Evolutionary conservation across 2,329 filamentous ascomycete genomes (phyloP), one percentile per base, ranked within the genome.

Genomic region (Phoma herbarum): DNA sequence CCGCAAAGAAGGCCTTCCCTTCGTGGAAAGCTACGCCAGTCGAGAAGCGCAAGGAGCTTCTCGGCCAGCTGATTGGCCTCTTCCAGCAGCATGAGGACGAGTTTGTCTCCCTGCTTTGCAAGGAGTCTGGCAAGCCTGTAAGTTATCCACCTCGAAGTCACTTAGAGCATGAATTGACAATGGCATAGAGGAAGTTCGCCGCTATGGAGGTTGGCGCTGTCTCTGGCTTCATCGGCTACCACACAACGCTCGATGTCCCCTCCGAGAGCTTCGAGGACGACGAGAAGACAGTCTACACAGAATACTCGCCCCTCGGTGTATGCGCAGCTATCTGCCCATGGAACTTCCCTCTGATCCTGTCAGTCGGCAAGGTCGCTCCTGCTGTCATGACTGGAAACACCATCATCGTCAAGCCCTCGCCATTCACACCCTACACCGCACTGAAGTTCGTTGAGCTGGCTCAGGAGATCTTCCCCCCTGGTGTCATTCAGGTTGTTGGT

Each of bases 371-470:
- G 72, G 77, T 89, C 25, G 82, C 80, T 1, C 83, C 85, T 0
- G 84, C 84, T 2, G 68, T 89, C 0, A 61, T 88, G 33, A 85
- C 86, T 0, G 85, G 85, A 10, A 86, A 86, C 61, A 73, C 76
- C 14, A 74, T 87, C 41, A 85, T 87, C 49, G 71, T 86, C 60
- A 87, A 87, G 73, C 84, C 84, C 2, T 86, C 83, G 41, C 81
- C 71, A 60, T 86, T 83, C 70, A 86, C 85, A 0, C 85, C 85
- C 6, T 88, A 87, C 72, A 81, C 79, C 2, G 77, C 78, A 4
- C 77, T 90, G 37, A 89, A 90, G 73, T 68, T 87, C n/a, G 83
- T 80, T 12, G 86, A 89, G 72, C 70, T 90, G 2, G 85, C 81
- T 0, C 80, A 84, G 56, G 70, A 81, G 22, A 78, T 88, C 74